Conservation (phyloP, 495 filamentous ascomycete genomes). For the Niebla homalea region DNA sequence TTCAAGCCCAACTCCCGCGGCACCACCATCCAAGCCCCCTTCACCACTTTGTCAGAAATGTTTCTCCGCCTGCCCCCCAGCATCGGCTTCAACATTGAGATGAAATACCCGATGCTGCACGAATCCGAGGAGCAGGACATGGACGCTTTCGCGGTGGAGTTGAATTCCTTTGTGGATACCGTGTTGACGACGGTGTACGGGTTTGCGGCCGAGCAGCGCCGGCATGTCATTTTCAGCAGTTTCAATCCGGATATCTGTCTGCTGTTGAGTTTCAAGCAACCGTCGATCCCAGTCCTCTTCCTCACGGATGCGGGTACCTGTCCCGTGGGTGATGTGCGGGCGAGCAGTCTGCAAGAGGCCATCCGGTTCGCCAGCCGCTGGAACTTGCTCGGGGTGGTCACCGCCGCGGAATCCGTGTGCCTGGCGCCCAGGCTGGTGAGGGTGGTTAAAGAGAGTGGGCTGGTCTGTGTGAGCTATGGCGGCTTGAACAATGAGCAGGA, state of each 20-base stretch:
- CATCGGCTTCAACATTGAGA: constrained; percentile 95
- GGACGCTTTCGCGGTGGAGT: constrained; percentile 92
- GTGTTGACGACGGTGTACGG: constrained; percentile 81
- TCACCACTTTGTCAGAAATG: constrained; percentile 87
- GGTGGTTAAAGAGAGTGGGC: constrained; percentile 87
- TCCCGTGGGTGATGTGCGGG: constrained; percentile 76
- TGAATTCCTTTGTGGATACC: constrained; percentile 94
- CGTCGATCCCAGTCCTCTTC: constrained; percentile 88
- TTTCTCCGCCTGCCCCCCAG: constrained; percentile 68
- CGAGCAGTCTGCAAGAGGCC: constrained; percentile 84
- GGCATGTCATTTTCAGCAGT: constrained; percentile 86
- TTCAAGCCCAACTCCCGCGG: constrained; percentile 94
- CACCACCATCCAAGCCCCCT: constrained; percentile 84
- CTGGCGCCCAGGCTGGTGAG: constrained; percentile 79
- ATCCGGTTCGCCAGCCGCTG: constrained; percentile 86
- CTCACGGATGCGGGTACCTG: constrained; percentile 72
- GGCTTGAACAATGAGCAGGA: constrained; percentile 70
- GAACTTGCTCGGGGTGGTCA: constrained; percentile 88
- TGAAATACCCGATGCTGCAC: constrained; percentile 97
- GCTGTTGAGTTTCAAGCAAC: constrained; percentile 87
- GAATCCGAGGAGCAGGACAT: constrained; percentile 92
- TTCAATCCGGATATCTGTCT: constrained; percentile 97
- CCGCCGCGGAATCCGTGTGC: constrained; percentile 69
- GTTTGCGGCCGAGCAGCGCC: constrained; percentile 37
- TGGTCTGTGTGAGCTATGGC: constrained; percentile 96